Evolutionary conservation across 495 filamentous ascomycete genomes (phyloP).

Genomic region (Penicillium psychrofluorescens): DNA sequence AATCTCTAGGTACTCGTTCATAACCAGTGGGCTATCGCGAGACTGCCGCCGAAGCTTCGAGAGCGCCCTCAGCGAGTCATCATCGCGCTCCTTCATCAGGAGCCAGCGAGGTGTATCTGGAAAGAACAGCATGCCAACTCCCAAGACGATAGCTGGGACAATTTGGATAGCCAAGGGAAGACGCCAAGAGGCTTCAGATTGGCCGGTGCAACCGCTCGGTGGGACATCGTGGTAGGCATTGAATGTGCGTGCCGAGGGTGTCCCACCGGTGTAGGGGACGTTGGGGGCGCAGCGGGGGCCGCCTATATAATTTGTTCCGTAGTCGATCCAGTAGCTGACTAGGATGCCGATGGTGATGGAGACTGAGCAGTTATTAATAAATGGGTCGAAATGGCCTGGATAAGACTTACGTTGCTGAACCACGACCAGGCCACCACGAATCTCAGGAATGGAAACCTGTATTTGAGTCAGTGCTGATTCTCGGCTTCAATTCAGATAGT

Average conservation of each 20-base stretch:
- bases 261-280: slow-evolving; percentile 63
- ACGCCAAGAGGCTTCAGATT: slow-evolving; percentile 65
- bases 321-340: slow-evolving; percentile 79
- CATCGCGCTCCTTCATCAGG: slow-evolving; percentile 63
- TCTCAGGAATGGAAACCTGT: slow-evolving; percentile 45
- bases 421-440: slow-evolving; percentile 65
- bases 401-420: slow-evolving; percentile 56
- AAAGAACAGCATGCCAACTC: slow-evolving; percentile 70
- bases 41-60: slow-evolving; percentile 52
- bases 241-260: slow-evolving; percentile 29
- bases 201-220: slow-evolving; percentile 32
- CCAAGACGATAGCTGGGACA: slow-evolving; percentile 51
- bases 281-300: slow-evolving; percentile 31
- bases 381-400: neutral
- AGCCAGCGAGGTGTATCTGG: slow-evolving; percentile 80
- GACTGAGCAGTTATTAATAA: slow-evolving; percentile 24
- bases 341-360: slow-evolving; percentile 81
- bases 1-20: slow-evolving; percentile 77
- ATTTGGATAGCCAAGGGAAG: slow-evolving; percentile 58
- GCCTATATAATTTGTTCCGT: slow-evolving; percentile 40
- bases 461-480: slow-evolving; percentile 17
- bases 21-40: slow-evolving; percentile 50
- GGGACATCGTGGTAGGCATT: slow-evolving; percentile 39
- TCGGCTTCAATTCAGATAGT: slow-evolving; percentile 26
- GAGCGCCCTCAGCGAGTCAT: slow-evolving; percentile 61